Conservation (phyloP, 2,329 filamentous ascomycete genomes). For the Neofusicoccum kwambonambiense region DNA sequence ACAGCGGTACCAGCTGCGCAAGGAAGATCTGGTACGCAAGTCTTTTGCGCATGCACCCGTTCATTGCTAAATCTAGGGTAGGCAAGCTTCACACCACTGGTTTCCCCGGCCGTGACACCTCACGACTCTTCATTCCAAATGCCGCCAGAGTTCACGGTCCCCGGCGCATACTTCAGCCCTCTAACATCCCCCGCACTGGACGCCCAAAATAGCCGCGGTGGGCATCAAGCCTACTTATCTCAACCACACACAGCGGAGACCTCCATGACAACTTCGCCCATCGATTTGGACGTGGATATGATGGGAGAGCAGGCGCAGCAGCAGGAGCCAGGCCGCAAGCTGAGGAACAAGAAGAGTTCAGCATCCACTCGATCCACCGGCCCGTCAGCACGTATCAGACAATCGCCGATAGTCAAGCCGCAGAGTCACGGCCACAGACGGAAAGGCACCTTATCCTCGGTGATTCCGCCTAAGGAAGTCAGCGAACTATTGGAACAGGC, state of each 20-base stretch:
- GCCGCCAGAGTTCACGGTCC: slow-evolving; percentile 59
- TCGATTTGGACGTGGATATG: slow-evolving; percentile 48
- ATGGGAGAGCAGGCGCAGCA: slow-evolving; percentile 35
- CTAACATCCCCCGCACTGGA: slow-evolving; percentile 78
- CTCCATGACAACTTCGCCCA: slow-evolving; percentile 49
- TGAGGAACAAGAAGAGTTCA: slow-evolving; percentile 52
- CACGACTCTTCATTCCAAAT: slow-evolving; percentile 66
- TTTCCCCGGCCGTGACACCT: slow-evolving; percentile 81
- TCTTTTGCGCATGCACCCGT: slow-evolving; percentile 30
- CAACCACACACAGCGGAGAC: slow-evolving; percentile 37
- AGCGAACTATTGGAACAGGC: slow-evolving; percentile 41
- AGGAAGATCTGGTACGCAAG: slow-evolving; percentile 63
- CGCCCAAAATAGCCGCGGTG: slow-evolving; percentile 60
- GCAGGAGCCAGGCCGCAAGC: slow-evolving; percentile 30
- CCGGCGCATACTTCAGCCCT: slow-evolving; percentile 76
- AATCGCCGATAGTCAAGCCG: slow-evolving; percentile 72
- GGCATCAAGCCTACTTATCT: slow-evolving; percentile 17
- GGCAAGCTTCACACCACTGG: slow-evolving; percentile 77
- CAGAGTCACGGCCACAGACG: slow-evolving; percentile 44
- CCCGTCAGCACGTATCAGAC: slow-evolving; percentile 55
- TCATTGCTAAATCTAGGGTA: slow-evolving; percentile 31
- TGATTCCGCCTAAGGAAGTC: slow-evolving; percentile 47
- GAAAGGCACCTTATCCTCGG: slow-evolving; percentile 42
- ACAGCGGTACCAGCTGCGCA: slow-evolving; percentile 61
- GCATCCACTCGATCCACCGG: slow-evolving; percentile 36